Evolutionary conservation across 257 asterid species (phyloP).

Genomic region (Solanum tacnaense): DNA sequence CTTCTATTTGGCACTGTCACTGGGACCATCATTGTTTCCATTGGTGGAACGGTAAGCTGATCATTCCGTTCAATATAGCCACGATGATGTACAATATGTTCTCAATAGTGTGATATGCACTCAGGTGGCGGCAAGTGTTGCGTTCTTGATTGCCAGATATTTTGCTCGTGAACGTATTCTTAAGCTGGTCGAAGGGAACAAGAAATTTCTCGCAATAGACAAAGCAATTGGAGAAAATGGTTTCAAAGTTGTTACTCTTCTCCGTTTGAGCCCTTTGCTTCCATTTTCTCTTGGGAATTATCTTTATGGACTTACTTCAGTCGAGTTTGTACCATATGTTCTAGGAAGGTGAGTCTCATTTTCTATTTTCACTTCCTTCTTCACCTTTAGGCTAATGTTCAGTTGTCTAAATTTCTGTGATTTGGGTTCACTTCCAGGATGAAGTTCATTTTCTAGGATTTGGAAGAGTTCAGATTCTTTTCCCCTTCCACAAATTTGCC

Average conservation of each 20-base stretch:
- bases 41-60: slow-evolving; percentile 82
- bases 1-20: slow-evolving; percentile 78
- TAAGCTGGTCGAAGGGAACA: slow-evolving; percentile 91
- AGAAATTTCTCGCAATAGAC: slow-evolving; percentile 90
- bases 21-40: slow-evolving; percentile 83
- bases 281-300: slow-evolving; percentile 96
- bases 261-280: slow-evolving; percentile 95
- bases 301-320: slow-evolving; percentile 92
- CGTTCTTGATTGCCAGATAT: slow-evolving; percentile 93
- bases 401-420: neutral
- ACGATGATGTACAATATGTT: neutral
- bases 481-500: neutral
- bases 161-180: slow-evolving; percentile 97
- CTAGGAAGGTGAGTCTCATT: slow-evolving; percentile 64
- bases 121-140: slow-evolving; percentile 90
- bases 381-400: neutral
- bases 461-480: neutral
- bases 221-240: slow-evolving; percentile 96
- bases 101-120: neutral
- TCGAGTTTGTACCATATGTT: slow-evolving; percentile 81
- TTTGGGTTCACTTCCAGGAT: neutral
- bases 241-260: slow-evolving; percentile 89
- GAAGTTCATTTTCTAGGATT: neutral
- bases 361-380: neutral
- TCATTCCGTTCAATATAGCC: neutral